Conservation (phyloP, 768 basidiomycete species). For the Mycena alexandri region DNA sequence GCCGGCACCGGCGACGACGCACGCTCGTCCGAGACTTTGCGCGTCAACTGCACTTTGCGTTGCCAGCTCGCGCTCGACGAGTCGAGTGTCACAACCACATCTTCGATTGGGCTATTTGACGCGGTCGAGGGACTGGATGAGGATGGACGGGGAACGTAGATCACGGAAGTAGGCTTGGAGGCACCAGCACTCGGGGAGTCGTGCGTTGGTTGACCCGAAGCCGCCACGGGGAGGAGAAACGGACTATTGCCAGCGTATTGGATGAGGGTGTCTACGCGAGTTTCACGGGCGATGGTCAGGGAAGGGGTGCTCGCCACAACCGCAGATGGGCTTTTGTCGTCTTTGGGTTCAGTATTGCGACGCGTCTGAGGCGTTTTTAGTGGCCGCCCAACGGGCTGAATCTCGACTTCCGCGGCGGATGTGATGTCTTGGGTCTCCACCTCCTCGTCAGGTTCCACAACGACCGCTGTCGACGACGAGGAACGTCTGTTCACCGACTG, state of each 20-base stretch:
- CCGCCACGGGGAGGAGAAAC: slow-evolving; percentile 17
- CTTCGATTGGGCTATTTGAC: background rate
- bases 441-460: slow-evolving; percentile 13
- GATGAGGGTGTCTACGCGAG: background rate
- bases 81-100: slow-evolving; percentile 26
- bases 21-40: slow-evolving; percentile 30
- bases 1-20: background rate
- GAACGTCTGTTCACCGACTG: slow-evolving; percentile 4
- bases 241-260: slow-evolving; percentile 22
- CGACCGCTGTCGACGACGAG: background rate
- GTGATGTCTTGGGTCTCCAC: slow-evolving; percentile 3
- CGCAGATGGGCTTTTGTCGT: too few species aligned
- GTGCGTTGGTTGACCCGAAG: background rate
- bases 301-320: too few species aligned
- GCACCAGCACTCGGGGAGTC: background rate
- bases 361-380: too few species aligned
- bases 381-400: background rate
- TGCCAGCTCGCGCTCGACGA: slow-evolving; percentile 12
- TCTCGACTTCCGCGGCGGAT: slow-evolving; percentile 3
- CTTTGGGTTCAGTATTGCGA: too few species aligned
- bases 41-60: slow-evolving; percentile 23
- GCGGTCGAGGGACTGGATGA: background rate
- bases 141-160: background rate
- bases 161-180: background rate
- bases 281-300: background rate